phyloP scores from a whole-genome alignment of 148 eudicot species.

The Silene uniflora region DNA sequence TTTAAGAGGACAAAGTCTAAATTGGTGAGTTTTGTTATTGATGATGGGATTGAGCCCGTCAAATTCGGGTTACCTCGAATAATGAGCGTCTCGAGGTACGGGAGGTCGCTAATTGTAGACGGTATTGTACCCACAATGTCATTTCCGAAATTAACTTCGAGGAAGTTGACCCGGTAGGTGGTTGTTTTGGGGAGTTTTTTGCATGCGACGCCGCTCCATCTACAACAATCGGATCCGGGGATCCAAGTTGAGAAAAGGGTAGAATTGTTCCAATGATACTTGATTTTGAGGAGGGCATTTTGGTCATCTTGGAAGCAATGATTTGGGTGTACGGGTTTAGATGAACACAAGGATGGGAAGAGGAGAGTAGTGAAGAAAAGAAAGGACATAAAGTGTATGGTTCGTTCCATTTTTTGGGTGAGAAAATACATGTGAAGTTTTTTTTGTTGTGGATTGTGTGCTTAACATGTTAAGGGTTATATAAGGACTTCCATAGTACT shows the following conservation, averaged over 20 bases:
- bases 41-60: conserved; percentile 38
- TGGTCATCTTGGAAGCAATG: too few species aligned
- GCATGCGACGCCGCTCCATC: conserved; percentile 35
- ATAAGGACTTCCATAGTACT: too few species aligned
- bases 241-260: too few species aligned
- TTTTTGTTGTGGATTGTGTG: too few species aligned
- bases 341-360: conserved; percentile 11
- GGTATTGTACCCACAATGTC: conserved; percentile 37
- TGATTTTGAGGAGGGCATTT: conserved; percentile 37
- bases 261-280: conserved; percentile 21
- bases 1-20: conserved; percentile 26
- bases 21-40: conserved; percentile 33
- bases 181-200: conserved; percentile 26
- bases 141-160: conserved; percentile 21
- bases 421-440: too few species aligned
- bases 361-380: not conserved
- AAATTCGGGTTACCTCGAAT: conserved; percentile 34
- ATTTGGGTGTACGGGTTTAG: conserved; percentile 20
- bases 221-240: conserved; percentile 36
- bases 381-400: not conserved
- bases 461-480: too few species aligned
- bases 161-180: conserved; percentile 33
- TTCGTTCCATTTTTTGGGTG: not conserved
- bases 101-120: conserved; percentile 29
- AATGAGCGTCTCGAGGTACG: conserved; percentile 33